These are phyloP conservation scores for Fragaria ananassa DNA, from an alignment of 306 rosid species.

Conservation along the genomic window DNA sequence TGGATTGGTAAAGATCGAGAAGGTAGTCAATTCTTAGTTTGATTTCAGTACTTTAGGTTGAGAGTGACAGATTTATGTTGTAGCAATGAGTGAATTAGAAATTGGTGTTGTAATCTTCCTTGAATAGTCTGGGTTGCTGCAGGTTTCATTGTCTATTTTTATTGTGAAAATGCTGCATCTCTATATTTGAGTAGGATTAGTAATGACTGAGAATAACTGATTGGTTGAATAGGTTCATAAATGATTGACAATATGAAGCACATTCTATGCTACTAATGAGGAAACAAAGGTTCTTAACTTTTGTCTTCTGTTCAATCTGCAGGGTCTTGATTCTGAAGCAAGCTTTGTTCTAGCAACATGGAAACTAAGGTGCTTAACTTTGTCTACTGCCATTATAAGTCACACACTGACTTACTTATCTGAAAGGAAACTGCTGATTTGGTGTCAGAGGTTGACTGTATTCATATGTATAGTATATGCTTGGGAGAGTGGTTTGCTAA, in stretches of 20 bases:
- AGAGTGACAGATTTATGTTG: neutral
- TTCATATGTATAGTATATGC: neutral
- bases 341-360: conserved; percentile 63
- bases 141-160: neutral
- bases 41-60: conserved; percentile 13
- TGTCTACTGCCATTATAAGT: neutral
- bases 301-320: conserved; percentile 27
- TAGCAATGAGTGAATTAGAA: neutral
- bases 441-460: neutral
- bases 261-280: conserved; percentile 50
- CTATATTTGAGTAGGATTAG: neutral
- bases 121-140: neutral
- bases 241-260: conserved; percentile 18
- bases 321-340: conserved; percentile 49
- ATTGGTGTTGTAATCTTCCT: neutral
- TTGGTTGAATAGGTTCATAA: neutral
- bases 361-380: conserved; percentile 69
- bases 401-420: neutral
- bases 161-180: neutral
- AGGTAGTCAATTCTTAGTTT: conserved; percentile 49
- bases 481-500: neutral
- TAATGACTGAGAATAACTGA: neutral
- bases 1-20: conserved; percentile 54
- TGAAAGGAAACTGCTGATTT: neutral
- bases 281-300: conserved; percentile 62